Evolutionary conservation across 352 stramenopile genomes (phyloP), one percentile per base, ranked within the genome.

Genomic region (Phytophthora pinifolia): DNA sequence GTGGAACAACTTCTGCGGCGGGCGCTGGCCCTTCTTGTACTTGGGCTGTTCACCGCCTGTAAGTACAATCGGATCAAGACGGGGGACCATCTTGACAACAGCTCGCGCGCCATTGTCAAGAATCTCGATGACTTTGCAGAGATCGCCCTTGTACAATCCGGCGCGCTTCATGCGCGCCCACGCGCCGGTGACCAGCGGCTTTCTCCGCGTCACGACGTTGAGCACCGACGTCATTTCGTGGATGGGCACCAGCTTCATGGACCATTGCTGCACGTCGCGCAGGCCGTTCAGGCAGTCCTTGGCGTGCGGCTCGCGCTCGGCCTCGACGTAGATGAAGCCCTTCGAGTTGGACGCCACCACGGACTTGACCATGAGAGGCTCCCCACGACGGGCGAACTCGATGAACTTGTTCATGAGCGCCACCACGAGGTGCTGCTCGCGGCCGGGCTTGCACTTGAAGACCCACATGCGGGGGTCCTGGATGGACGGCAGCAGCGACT

Each of bases 361-460:
- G 13, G 84, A 94, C 58, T 96, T 96, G 56, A 96, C 77, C 59
- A 83, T 73, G 8, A 96, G 67, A 41, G 86, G 84, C 59, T 94
- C 79, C 12, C 86, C 86, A n/a, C 82, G 86, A 12, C 83, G 80
- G 9, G 79, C 62, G 57, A 96, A 89, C 37, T 96, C 84, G 25
- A 96, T 67, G 44, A 91, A 94, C 63, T 96, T 96, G 72, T 96
- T 94, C 86, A 96, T 96, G 52, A 96, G 70, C 12, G 84, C 79
- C 22, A 94, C 70, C 14, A 96, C 86, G 12, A 94, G 70, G 53
- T 96, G 81, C 62, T 96, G 84, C 50, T 96, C 86, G 20, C 83
- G 82, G 20, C 86, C 86, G 36, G 86, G 84, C 65, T 95, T 95
- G 77, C 86, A 96, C 60, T 96, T 96, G 62, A 96, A 94, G 18